Conservation (phyloP, 2,329 filamentous ascomycete species). For the Ophiobolus disseminans region DNA sequence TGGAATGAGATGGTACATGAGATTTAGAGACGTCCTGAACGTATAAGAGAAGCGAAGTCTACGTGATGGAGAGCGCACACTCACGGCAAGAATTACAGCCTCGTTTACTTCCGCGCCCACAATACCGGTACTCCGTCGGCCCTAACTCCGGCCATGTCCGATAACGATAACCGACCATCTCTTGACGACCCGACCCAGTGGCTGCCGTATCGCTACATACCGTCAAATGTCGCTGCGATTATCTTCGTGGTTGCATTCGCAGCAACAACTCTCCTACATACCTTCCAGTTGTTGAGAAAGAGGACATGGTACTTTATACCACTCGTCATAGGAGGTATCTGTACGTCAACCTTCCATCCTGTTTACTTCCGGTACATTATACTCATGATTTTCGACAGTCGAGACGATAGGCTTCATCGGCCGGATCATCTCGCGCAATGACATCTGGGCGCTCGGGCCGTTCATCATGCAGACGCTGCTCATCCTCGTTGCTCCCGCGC, state of each 20-base stretch:
- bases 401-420: constrained; percentile 60
- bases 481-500: constrained; percentile 54
- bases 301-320: constrained; percentile 61
- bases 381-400: constrained; percentile 42
- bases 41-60: too few species aligned
- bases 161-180: constrained; percentile 59
- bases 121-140: constrained; percentile 52
- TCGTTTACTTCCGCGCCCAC: neutral
- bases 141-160: constrained; percentile 54
- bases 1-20: too few species aligned
- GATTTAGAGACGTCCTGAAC: too few species aligned
- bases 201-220: constrained; percentile 52
- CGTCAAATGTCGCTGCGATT: constrained; percentile 55
- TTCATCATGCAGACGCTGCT: constrained; percentile 52
- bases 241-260: constrained; percentile 58
- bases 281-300: constrained; percentile 51
- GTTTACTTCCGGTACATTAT: too few species aligned
- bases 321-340: constrained; percentile 59
- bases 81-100: too few species aligned
- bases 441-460: constrained; percentile 39
- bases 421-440: too few species aligned
- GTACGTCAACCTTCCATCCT: constrained; percentile 49
- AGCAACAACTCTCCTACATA: constrained; percentile 50
- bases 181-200: constrained; percentile 53
- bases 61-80: too few species aligned